Percentiles rank a stretch among this genome's conserved stretches.
phyloP scores from a whole-genome alignment of 306 rosid species.

The Cucurbita argyrosperma region DNA sequence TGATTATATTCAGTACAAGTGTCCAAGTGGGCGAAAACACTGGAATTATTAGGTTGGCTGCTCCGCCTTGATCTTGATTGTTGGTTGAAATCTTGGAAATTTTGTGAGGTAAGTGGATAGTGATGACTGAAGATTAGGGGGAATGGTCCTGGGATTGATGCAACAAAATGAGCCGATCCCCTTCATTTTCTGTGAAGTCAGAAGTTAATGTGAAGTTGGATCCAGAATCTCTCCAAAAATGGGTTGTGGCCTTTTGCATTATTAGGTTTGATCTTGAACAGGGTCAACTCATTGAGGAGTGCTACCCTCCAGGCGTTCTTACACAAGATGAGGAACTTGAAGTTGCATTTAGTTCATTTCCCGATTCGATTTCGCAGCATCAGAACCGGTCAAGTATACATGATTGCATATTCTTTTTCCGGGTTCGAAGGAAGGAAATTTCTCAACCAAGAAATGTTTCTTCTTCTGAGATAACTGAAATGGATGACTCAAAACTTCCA shows the following conservation, averaged over 20 bases:
- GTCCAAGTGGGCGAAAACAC: conserved; percentile 10
- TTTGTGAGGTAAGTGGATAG: conserved; percentile 19
- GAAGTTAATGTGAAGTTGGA: conserved; percentile 57
- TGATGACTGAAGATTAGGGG: conserved; percentile 13
- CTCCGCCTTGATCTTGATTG: conserved; percentile 7
- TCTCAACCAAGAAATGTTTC: conserved; percentile 23
- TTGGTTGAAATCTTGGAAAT: conserved; percentile 14
- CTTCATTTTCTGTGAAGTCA: conserved; percentile 53
- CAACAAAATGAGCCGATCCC: conserved; percentile 67
- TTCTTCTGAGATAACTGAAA: conserved; percentile 24
- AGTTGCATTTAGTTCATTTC: conserved; percentile 69
- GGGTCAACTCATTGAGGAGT: conserved; percentile 91
- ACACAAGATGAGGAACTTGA: conserved; percentile 76
- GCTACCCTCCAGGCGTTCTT: conserved; percentile 62
- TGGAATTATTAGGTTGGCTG: not conserved
- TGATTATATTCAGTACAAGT: not conserved
- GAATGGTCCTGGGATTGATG: conserved; percentile 21
- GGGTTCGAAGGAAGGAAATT: conserved; percentile 32
- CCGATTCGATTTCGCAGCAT: conserved; percentile 80
- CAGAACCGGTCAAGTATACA: conserved; percentile 80
- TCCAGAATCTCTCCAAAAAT: conserved; percentile 46
- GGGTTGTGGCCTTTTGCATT: conserved; percentile 72
- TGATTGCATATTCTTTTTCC: conserved; percentile 79
- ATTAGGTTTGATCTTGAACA: conserved; percentile 86
- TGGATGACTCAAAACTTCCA: conserved; percentile 16